Base-by-base conservation (phyloP, 1,139 yeast genomes). In the Pichiaceae sp. region DNA sequence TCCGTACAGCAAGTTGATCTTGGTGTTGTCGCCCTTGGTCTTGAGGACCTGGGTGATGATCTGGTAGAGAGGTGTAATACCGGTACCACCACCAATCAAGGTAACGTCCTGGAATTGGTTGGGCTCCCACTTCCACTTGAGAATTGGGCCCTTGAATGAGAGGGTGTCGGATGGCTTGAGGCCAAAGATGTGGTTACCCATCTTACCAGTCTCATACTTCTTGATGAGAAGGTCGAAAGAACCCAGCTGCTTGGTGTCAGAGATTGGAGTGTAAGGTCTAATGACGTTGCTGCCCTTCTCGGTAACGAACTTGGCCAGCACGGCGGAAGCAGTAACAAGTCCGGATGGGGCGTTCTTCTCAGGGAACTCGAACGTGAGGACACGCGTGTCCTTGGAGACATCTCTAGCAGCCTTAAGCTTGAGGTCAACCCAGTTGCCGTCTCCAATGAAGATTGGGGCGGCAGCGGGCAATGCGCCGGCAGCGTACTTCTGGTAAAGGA, bases 231-330 rank as follows among this genome's bases (percentile, higher is more conserved):
- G 74, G 45, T 85, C 87, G 54, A 93, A 68, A 40, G 72, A 60
- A 38, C 98, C 98, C 59, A 71, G 70, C 43, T 71, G 69, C 38
- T 75, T 77, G 38, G 72, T 67, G 53, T 82, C 86, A 26, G 85
- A 73, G 38, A 80, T 71, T 41, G 99, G 98, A 28, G 99, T 93
- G 70, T 93, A 93, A 33, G 99, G 98, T 68, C 99, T 82, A 47
- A 93, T 71, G 41, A 91, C 96, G 54, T 80, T 78, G 64, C 69
- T 77, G 49, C 96, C 97, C 66, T 86, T 86, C 42, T 77, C 73
- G 39, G 91, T 81, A 40, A 80, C 83, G 48, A 67, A 86, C 67
- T 87, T 87, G 58, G 95, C 74, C 60, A 91, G 59, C 37, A 93
- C 60, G 48, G 81, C 76, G 30, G 94, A 84, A 31, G 97, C 95